These are phyloP conservation scores for Xylaria sp. DNA, from an alignment of 2,329 filamentous ascomycete species.

Conservation along the genomic window DNA sequence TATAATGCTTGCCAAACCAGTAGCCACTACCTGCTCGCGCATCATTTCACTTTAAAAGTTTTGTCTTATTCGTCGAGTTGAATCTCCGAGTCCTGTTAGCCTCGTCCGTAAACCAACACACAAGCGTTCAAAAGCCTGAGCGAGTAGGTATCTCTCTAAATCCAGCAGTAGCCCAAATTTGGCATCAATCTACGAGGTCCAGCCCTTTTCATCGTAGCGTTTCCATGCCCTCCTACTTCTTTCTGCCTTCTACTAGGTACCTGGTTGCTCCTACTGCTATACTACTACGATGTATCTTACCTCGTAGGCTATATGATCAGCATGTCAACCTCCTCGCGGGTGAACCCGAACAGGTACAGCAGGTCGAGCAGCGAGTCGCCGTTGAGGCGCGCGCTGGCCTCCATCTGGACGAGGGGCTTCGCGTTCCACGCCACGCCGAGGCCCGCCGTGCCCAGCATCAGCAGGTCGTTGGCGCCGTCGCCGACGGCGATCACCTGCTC, in stretches of 20 bases:
- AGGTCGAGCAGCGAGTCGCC: conserved; percentile 76
- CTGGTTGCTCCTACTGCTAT: conserved; percentile 2
- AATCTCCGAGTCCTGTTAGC: not conserved
- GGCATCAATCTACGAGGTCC: conserved; percentile 41
- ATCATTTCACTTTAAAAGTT: not conserved
- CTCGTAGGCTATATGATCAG: conserved; percentile 52
- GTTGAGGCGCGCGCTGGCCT: conserved; percentile 79
- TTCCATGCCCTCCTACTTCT: not conserved
- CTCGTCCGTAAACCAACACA: not conserved
- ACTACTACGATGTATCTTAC: conserved; percentile 19
- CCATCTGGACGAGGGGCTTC: conserved; percentile 83
- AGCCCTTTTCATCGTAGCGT: conserved; percentile 10
- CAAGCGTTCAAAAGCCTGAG: not conserved
- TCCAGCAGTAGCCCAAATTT: conserved; percentile 34
- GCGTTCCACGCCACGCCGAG: conserved; percentile 86
- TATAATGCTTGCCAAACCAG: not conserved
- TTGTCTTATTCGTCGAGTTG: not conserved
- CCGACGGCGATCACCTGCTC: conserved; percentile 79
- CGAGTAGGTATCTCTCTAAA: not conserved
- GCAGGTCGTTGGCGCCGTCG: conserved; percentile 84
- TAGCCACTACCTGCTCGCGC: not conserved
- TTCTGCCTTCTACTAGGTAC: too few relatives aligned
- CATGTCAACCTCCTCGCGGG: conserved; percentile 68
- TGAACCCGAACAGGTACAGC: conserved; percentile 79
- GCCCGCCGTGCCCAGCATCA: conserved; percentile 81